Evolutionary conservation across 345 rosid genomes (phyloP).

Genomic region (Passiflora organensis): DNA sequence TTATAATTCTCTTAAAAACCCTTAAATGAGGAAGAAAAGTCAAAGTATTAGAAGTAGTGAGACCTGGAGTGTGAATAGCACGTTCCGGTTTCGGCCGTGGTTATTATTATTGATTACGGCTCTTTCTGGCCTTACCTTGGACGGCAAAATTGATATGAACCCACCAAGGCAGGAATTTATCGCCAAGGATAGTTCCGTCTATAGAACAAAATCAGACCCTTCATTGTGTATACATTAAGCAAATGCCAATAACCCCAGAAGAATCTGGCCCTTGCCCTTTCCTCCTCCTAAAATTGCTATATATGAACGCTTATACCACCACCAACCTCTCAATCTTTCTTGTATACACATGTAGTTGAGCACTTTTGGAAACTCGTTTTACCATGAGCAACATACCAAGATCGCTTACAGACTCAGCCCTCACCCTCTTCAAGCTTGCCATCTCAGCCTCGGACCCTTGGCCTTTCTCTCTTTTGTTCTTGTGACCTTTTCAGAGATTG

Average conservation of each 20-base stretch:
- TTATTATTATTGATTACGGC: too few species aligned
- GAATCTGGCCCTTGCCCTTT: neutral
- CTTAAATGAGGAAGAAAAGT: too few species aligned
- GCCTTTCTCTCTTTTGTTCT: conserved; percentile 57
- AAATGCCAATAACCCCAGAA: neutral
- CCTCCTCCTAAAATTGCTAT: neutral
- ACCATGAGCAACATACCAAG: conserved; percentile 87
- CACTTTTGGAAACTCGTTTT: conserved; percentile 24
- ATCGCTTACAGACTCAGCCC: conserved; percentile 66
- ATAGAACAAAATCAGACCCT: neutral
- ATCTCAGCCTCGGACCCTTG: conserved; percentile 86
- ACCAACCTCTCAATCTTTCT: conserved; percentile 5
- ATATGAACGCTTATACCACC: conserved; percentile 14
- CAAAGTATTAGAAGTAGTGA: too few species aligned
- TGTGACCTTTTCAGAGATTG: conserved; percentile 12
- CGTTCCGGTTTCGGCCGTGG: too few species aligned
- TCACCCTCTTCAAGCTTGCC: conserved; percentile 60
- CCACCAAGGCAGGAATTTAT: neutral
- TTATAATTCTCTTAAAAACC: too few species aligned
- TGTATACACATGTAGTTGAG: conserved; percentile 15
- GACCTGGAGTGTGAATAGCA: too few species aligned
- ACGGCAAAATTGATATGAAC: neutral
- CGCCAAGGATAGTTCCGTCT: neutral
- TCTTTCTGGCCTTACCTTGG: neutral
- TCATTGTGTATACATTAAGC: conserved; percentile 16